Conservation (phyloP, 768 basidiomycete species). For the Trametes coccinea region DNA sequence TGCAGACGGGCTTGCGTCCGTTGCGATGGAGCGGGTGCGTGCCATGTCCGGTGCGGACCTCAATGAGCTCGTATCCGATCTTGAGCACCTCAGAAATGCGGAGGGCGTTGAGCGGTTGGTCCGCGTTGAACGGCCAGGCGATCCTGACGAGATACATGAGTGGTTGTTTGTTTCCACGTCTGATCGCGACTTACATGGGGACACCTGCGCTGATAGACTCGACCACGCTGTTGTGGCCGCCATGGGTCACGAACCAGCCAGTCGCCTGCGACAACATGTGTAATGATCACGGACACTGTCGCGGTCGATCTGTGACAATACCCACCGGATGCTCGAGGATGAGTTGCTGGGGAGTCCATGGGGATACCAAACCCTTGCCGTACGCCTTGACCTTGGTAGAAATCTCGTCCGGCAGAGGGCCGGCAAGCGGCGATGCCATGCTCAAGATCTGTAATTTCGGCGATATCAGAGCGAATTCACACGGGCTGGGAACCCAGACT, state of each 20-base stretch:
- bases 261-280: background rate
- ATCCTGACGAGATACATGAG: background rate
- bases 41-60: constrained; percentile 16
- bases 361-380: constrained; percentile 9
- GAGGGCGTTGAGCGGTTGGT: constrained; percentile 14
- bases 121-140: constrained; percentile 7
- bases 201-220: constrained; percentile 8
- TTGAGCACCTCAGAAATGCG: constrained; percentile 1
- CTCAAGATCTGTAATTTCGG: constrained; percentile 7
- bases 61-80: constrained; percentile 2
- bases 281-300: no score
- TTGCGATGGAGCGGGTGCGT: constrained; percentile 18
- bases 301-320: background rate
- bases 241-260: constrained; percentile 12
- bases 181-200: background rate
- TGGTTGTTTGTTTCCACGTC: background rate
- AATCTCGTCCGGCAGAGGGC: constrained; percentile 5
- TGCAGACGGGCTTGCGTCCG: constrained; percentile 14
- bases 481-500: background rate
- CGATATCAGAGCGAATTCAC: no score
- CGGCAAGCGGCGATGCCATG: constrained; percentile 14
- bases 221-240: constrained; percentile 10
- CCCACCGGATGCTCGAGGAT: constrained; percentile 15
- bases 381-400: constrained; percentile 9
- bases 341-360: constrained; percentile 18